Conservation (phyloP, 345 rosid species). For the Linum lewisii region DNA sequence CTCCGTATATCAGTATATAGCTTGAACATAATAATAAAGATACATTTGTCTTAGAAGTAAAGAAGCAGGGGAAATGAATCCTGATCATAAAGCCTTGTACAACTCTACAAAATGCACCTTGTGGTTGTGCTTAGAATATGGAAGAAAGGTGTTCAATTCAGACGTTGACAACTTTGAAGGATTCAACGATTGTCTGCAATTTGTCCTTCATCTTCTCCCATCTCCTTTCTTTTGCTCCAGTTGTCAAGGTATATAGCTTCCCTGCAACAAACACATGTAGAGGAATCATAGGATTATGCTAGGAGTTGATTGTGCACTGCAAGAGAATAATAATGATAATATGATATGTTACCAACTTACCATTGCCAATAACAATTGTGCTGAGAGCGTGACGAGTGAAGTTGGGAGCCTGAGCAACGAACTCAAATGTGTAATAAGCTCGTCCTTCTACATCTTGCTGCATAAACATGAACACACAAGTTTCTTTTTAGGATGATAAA, state of each 20-base stretch:
- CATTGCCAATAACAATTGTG: slow-evolving; percentile 58
- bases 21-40: too few relatives aligned
- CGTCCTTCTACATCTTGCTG: slow-evolving; percentile 81
- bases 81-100: background rate
- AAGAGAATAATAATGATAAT: too few relatives aligned
- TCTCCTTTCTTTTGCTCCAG: slow-evolving; percentile 82
- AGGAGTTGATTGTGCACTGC: too few relatives aligned
- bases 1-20: too few relatives aligned
- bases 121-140: slow-evolving; percentile 6
- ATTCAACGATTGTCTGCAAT: slow-evolving; percentile 58
- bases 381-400: slow-evolving; percentile 83
- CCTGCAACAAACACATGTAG: slow-evolving; percentile 31
- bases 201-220: slow-evolving; percentile 92
- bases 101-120: slow-evolving; percentile 10
- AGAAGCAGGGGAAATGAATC: background rate
- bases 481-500: too few relatives aligned
- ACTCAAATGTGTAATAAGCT: slow-evolving; percentile 74
- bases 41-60: background rate
- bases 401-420: slow-evolving; percentile 74
- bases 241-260: slow-evolving; percentile 74
- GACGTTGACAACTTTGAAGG: slow-evolving; percentile 54
- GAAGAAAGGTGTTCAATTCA: slow-evolving; percentile 16
- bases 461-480: slow-evolving; percentile 10
- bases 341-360: slow-evolving; percentile 35
- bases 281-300: slow-evolving; percentile 1